phyloP scores from a whole-genome alignment of 805 yeast genomes.

The Millerago galiae region DNA sequence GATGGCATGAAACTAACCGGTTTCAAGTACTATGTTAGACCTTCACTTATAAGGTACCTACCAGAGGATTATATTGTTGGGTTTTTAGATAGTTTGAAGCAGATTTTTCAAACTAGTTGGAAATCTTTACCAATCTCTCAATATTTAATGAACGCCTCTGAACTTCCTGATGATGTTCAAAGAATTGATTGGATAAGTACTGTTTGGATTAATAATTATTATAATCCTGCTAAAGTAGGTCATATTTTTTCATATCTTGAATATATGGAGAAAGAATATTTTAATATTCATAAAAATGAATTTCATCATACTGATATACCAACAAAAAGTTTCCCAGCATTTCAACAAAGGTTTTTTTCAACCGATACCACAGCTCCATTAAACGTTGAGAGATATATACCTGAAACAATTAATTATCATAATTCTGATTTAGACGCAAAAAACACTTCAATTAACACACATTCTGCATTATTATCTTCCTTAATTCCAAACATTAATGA shows the following conservation, averaged over 20 bases:
- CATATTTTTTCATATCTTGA: no score
- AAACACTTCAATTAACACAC: background rate
- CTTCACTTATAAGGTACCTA: background rate
- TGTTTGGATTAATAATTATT: background rate
- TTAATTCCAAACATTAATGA: constrained; percentile 2
- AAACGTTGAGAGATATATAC: background rate
- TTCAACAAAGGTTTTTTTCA: background rate
- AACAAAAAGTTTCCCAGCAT: background rate
- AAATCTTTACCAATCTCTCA: background rate
- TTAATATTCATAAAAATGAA: no score
- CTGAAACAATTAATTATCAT: background rate
- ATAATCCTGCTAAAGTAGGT: background rate
- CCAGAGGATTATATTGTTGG: background rate
- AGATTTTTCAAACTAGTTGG: background rate
- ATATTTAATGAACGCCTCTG: background rate
- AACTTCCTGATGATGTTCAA: background rate
- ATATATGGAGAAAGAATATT: background rate
- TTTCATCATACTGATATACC: background rate
- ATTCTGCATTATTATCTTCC: background rate
- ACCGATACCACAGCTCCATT: background rate
- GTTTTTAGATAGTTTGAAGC: no score
- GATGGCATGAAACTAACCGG: no score
- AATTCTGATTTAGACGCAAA: background rate
- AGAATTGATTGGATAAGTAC: constrained; percentile 1
- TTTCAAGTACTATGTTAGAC: background rate